Percentiles rank a stretch among this genome's conserved stretches.
These are phyloP conservation scores for Colletotrichum sp. DNA, from an alignment of 2,329 filamentous ascomycete species.

Conservation along the genomic window DNA sequence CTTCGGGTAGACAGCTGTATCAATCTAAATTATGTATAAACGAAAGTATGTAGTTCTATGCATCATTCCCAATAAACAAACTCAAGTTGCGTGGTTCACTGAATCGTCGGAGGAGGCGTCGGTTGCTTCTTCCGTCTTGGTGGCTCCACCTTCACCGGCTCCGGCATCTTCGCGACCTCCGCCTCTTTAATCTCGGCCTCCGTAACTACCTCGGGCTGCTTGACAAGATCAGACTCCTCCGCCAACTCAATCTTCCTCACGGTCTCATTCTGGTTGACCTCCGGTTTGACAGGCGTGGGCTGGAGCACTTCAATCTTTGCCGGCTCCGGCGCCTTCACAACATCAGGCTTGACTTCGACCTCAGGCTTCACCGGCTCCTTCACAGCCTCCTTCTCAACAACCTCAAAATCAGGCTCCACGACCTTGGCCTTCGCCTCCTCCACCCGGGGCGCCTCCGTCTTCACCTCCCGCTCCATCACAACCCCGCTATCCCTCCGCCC, in stretches of 20 bases:
- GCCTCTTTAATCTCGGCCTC: neutral
- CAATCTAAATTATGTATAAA: neutral
- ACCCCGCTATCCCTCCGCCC: slow-evolving; percentile 14
- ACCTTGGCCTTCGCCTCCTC: neutral
- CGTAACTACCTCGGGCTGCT: neutral
- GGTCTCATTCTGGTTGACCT: neutral
- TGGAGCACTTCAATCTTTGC: neutral
- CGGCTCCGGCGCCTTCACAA: neutral
- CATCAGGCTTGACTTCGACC: neutral
- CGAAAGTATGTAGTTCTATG: neutral
- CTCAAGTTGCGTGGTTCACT: neutral
- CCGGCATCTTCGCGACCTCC: neutral
- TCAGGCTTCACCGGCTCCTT: neutral
- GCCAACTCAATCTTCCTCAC: neutral
- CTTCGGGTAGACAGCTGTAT: neutral
- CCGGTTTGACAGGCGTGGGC: neutral
- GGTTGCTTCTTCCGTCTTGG: neutral
- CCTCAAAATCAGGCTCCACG: neutral
- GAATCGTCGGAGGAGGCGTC: slow-evolving; percentile 12
- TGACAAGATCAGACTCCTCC: neutral
- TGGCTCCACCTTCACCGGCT: neutral
- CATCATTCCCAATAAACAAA: neutral
- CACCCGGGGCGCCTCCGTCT: neutral
- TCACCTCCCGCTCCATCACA: neutral
- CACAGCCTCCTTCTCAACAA: neutral